Conservation (phyloP, 2,329 filamentous ascomycete species). For the Arachnopeziza araneosa region DNA sequence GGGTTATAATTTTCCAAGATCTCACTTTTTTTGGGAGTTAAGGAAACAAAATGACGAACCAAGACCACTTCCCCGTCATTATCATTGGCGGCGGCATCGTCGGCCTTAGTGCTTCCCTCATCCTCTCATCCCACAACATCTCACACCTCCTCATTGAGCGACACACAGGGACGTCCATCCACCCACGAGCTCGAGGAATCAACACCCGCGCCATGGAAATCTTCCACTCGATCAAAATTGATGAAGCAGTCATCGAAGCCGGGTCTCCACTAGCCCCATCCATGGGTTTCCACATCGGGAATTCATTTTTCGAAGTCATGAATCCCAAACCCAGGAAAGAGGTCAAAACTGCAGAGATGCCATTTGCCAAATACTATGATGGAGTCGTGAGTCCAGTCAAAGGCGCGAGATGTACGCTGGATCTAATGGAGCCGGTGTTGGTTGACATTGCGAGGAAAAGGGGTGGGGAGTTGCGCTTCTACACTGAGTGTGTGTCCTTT, state of each 20-base stretch:
- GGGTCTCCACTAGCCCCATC: conserved; percentile 18
- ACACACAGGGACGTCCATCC: conserved; percentile 31
- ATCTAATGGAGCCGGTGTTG: conserved; percentile 37
- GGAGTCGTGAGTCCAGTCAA: conserved; percentile 13
- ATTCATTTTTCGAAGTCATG: conserved; percentile 16
- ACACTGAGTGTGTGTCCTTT: conserved; percentile 24
- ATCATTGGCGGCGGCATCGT: conserved; percentile 37
- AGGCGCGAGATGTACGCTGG: conserved; percentile 34
- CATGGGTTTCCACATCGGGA: conserved; percentile 16
- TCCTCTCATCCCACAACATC: conserved; percentile 30
- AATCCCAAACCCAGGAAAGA: neutral
- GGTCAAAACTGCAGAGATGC: conserved; percentile 6
- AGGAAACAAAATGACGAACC: neutral
- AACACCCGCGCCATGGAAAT: conserved; percentile 36
- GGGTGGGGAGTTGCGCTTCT: conserved; percentile 33
- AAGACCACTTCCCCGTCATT: conserved; percentile 24
- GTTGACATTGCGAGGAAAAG: conserved; percentile 29
- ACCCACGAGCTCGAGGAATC: conserved; percentile 35
- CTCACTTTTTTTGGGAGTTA: too few relatives aligned
- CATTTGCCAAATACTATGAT: conserved; percentile 19
- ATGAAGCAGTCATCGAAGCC: conserved; percentile 19
- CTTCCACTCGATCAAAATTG: conserved; percentile 27
- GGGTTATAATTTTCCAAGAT: too few relatives aligned
- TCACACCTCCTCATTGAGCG: conserved; percentile 35
- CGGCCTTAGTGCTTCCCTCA: conserved; percentile 35